A percentile compares a stretch with the other conserved stretches of the same genome.
Conservation (phyloP, 106 monocot species). For the Xerophyta viscosa region DNA sequence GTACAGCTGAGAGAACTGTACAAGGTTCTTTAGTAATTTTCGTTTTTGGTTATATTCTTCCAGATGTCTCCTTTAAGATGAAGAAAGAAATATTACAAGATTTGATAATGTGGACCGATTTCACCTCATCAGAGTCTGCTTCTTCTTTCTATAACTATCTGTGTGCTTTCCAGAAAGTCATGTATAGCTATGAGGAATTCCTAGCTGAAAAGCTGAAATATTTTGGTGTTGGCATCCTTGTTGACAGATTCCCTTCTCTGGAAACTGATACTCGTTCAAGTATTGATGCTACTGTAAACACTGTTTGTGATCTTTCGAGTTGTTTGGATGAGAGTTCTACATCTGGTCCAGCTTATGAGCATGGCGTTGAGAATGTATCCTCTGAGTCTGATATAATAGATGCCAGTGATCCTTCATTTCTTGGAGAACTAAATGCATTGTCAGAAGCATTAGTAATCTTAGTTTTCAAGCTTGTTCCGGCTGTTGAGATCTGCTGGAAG, state of each 20-base stretch:
- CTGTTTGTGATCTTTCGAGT: slow-evolving; percentile 5
- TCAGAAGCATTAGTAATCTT: slow-evolving; percentile 31
- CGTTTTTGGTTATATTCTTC: slow-evolving; percentile 59
- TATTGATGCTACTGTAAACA: slow-evolving; percentile 11
- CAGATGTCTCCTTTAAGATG: slow-evolving; percentile 51
- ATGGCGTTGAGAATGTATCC: neutral
- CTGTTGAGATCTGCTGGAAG: slow-evolving; percentile 67
- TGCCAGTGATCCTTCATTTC: slow-evolving; percentile 13
- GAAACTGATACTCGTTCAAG: slow-evolving; percentile 1
- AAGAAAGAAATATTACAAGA: slow-evolving; percentile 56
- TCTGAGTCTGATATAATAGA: slow-evolving; percentile 1
- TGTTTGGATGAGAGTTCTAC: neutral
- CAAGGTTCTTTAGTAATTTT: slow-evolving; percentile 63
- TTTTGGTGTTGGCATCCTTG: slow-evolving; percentile 32
- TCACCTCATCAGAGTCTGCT: slow-evolving; percentile 44
- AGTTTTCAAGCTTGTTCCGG: slow-evolving; percentile 47
- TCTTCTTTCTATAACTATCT: slow-evolving; percentile 56
- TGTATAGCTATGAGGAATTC: slow-evolving; percentile 44
- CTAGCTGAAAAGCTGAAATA: slow-evolving; percentile 28
- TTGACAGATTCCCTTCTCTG: slow-evolving; percentile 4
- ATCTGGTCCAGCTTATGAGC: neutral
- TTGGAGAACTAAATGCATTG: slow-evolving; percentile 40
- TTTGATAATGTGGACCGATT: slow-evolving; percentile 52
- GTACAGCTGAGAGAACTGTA: slow-evolving; percentile 17
- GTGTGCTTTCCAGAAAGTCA: slow-evolving; percentile 55